Base-by-base conservation (phyloP, 192 early-diverging fungal genomes). In the Entomortierella beljakovae region DNA sequence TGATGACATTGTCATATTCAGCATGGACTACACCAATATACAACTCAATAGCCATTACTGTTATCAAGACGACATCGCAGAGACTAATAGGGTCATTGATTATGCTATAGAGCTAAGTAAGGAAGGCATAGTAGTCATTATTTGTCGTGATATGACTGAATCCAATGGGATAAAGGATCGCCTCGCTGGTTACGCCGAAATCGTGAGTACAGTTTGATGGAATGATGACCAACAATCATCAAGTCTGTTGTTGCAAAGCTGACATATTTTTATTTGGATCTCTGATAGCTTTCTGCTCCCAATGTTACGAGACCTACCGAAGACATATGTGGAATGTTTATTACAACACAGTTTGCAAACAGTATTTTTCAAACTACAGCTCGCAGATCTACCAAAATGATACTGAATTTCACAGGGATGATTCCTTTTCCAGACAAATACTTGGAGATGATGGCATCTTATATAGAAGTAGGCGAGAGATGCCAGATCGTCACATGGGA, bases 401-500 rank as follows among this genome's bases (percentile, higher is more conserved):
- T 79, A 28, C 2, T 79, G 52, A 70, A 64, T 50, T 33, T 70
- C 46, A 51, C 75, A 10, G 32, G 40, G 11, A 20, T 3, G 0
- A 22, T 26, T 6, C 0, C 54, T 6, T 29, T n/a, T 2, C 56
- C 48, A 15, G 61, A 60, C 26, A 40, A 55, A 16, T 70, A 79
- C 11, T 42, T 79, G 9, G 57, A 52, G 18, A 64, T 64, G 67
- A 34, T 79, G 52, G 61, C 61, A 1, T 55, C 75, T 0, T 70
- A 61, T n/a, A 70, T 79, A 68, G 66, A 69, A 23, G 6, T 70
- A 43, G 60, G 67, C 18, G 29, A 79, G n/a, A 8, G 0, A 1
- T 79, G 75, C 57, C 16, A 33, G 38, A 40, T 79, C 28, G 25
- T 79, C 33, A 57, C 64, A 11, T 62, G 56, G 38, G 34, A 68